phyloP scores from a whole-genome alignment of 106 monocot species.

The Cymbidium sinense region DNA sequence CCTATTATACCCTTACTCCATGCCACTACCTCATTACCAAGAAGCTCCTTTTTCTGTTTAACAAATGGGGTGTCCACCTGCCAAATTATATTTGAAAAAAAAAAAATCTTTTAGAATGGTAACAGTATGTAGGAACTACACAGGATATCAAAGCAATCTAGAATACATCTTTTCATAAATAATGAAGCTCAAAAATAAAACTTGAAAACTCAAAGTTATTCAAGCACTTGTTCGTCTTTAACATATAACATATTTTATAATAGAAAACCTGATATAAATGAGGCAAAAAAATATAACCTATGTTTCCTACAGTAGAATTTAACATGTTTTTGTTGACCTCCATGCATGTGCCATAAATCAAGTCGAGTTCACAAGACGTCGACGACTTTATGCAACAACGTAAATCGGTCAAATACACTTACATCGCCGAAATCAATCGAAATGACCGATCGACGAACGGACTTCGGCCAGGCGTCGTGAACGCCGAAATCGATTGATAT shows the following conservation, averaged over 20 bases:
- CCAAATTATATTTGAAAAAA: too few species aligned
- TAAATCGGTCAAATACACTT: too few species aligned
- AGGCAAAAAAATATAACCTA: background rate
- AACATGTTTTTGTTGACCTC: too few species aligned
- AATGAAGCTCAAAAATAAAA: background rate
- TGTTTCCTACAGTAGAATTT: background rate
- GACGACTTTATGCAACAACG: too few species aligned
- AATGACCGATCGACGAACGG: too few species aligned
- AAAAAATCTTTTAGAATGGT: too few species aligned
- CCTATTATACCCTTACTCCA: constrained; percentile 78
- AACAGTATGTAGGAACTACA: background rate
- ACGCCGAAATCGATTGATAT: too few species aligned
- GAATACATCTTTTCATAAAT: background rate
- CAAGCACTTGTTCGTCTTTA: background rate
- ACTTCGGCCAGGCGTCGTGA: too few species aligned
- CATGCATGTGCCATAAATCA: too few species aligned
- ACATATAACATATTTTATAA: background rate
- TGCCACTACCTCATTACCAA: constrained; percentile 71
- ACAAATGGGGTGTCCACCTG: constrained; percentile 86
- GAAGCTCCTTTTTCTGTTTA: constrained; percentile 50
- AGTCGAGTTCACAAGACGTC: too few species aligned
- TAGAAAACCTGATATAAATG: background rate
- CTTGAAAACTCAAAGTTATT: background rate
- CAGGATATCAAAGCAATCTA: background rate
- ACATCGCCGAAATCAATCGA: too few species aligned